Evolutionary conservation across 345 rosid species (phyloP).

Genomic region (thale cress (Arabidopsis thaliana)): DNA sequence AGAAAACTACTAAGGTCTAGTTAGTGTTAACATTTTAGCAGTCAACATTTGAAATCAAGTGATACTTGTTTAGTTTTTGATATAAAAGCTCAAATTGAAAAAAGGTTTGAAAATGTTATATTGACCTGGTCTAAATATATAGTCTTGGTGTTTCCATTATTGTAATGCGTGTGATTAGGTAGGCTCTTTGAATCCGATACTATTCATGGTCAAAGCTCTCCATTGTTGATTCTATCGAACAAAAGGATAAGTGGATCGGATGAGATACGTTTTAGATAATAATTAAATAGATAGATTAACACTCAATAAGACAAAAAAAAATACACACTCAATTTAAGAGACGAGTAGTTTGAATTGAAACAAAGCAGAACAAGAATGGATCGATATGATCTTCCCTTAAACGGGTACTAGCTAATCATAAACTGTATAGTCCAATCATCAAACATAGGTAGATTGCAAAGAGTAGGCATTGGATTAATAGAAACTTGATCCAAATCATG

Average conservation of each 20-base stretch:
- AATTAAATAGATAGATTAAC: neutral
- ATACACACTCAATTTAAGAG: neutral
- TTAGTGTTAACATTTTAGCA: neutral
- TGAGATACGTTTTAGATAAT: neutral
- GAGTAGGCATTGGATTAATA: neutral
- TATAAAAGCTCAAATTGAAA: neutral
- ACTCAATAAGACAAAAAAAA: too few relatives aligned
- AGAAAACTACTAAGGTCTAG: neutral
- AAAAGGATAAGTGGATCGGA: neutral
- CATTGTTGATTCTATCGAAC: constrained; percentile 22
- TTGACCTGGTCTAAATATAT: constrained; percentile 23
- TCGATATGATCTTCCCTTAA: too few relatives aligned
- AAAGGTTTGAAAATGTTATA: constrained; percentile 7
- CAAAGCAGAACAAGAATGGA: too few relatives aligned
- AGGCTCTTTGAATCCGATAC: constrained; percentile 32
- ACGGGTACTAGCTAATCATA: too few relatives aligned
- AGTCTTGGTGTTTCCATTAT: neutral
- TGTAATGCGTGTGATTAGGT: constrained; percentile 14
- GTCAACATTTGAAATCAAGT: constrained; percentile 10
- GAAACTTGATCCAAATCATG: neutral
- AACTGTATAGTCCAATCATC: neutral
- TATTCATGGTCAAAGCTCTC: constrained; percentile 32
- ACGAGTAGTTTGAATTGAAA: neutral
- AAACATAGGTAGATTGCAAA: neutral
- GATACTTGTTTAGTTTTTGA: neutral